These are phyloP conservation scores for Hyaloscypha hepaticicola DNA, from an alignment of 495 filamentous ascomycete genomes.

Conservation along the genomic window DNA sequence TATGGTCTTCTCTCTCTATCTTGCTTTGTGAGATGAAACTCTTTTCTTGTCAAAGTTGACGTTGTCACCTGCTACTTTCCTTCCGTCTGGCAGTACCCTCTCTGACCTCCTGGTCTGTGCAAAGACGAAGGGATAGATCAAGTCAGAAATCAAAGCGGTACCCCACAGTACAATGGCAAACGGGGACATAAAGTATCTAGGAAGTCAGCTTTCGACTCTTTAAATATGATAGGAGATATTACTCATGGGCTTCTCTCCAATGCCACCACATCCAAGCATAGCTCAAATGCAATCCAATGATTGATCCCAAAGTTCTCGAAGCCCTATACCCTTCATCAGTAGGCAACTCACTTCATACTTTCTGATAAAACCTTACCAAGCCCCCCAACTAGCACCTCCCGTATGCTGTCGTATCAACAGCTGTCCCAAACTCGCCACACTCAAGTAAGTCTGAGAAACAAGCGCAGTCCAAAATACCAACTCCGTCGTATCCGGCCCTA, in stretches of 20 bases:
- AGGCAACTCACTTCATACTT: neutral
- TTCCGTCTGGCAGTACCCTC: slow-evolving; percentile 35
- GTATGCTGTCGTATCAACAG: slow-evolving; percentile 39
- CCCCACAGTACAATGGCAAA: slow-evolving; percentile 39
- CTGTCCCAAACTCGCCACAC: slow-evolving; percentile 37
- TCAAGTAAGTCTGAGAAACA: slow-evolving; percentile 34
- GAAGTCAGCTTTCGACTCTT: neutral
- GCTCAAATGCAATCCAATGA: slow-evolving; percentile 35
- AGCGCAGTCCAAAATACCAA: slow-evolving; percentile 42
- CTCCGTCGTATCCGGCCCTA: slow-evolving; percentile 44
- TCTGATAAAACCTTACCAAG: slow-evolving; percentile 37
- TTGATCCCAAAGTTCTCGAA: slow-evolving; percentile 38
- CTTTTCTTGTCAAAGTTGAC: neutral
- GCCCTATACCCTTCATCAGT: slow-evolving; percentile 28
- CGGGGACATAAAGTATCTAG: slow-evolving; percentile 35
- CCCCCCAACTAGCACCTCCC: slow-evolving; percentile 41
- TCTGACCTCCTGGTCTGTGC: slow-evolving; percentile 36
- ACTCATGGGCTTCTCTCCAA: slow-evolving; percentile 42
- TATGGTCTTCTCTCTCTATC: neutral
- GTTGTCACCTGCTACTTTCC: slow-evolving; percentile 17
- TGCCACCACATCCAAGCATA: slow-evolving; percentile 40
- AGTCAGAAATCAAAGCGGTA: slow-evolving; percentile 36
- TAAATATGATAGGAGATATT: neutral
- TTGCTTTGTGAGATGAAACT: neutral
- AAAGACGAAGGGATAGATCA: slow-evolving; percentile 40